These are phyloP conservation scores for Termitomyces sp. DNA, from an alignment of 768 basidiomycete species.

Conservation along the genomic window DNA sequence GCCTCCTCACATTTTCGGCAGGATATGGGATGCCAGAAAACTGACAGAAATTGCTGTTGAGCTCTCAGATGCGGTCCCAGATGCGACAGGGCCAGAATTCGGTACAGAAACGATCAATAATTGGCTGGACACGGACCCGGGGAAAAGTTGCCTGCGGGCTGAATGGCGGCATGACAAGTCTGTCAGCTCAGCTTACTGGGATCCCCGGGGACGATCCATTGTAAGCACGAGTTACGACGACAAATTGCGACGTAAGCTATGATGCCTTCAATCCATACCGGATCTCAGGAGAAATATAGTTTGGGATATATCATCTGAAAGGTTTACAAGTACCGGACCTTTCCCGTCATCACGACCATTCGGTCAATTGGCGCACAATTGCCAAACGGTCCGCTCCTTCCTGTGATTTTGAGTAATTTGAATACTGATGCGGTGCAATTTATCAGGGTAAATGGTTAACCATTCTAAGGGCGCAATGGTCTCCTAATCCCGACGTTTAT, in stretches of 20 bases:
- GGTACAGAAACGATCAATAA: conserved; percentile 44
- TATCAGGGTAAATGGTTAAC: conserved; percentile 80
- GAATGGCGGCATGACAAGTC: conserved; percentile 74
- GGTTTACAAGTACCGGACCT: conserved; percentile 41
- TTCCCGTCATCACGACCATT: conserved; percentile 69
- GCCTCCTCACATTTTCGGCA: conserved; percentile 26
- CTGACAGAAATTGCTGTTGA: conserved; percentile 43
- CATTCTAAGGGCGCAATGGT: conserved; percentile 76
- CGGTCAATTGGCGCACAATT: conserved; percentile 63
- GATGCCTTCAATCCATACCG: neutral
- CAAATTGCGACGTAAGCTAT: conserved; percentile 59
- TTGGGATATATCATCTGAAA: conserved; percentile 66
- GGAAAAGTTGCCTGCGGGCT: conserved; percentile 55
- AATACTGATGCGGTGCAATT: neutral
- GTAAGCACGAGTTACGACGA: conserved; percentile 88
- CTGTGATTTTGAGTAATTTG: neutral
- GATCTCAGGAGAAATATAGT: conserved; percentile 41
- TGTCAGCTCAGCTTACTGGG: conserved; percentile 85
- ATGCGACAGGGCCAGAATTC: conserved; percentile 29
- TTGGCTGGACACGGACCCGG: conserved; percentile 50
- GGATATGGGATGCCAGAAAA: conserved; percentile 81
- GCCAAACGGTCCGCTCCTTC: conserved; percentile 63
- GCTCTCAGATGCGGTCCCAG: conserved; percentile 27
- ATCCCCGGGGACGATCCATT: conserved; percentile 73
- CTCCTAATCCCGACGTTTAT: conserved; percentile 71